Evolutionary conservation across 352 stramenopile species (phyloP).

Genomic region (Pelagophyceae sp.): DNA sequence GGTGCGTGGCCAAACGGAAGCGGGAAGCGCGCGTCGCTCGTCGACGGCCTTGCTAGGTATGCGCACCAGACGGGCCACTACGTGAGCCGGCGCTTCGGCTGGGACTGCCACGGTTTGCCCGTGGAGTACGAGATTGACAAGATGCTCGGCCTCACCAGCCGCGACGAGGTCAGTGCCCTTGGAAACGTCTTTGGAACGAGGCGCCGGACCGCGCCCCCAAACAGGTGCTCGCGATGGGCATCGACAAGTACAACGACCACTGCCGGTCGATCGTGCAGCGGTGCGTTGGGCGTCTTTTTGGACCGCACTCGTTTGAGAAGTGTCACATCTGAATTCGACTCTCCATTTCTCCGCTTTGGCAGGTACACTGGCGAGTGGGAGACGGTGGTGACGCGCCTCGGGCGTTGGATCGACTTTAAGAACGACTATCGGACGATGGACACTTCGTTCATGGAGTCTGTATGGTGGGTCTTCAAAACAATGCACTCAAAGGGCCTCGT

Average conservation of each 20-base stretch:
- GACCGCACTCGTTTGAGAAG: no score
- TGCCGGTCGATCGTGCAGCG: conserved; percentile 75
- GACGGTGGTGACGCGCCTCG: conserved; percentile 88
- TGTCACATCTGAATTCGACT: no score
- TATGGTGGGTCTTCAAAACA: conserved; percentile 98
- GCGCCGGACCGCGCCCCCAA: no score
- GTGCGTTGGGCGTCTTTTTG: conserved; percentile 70
- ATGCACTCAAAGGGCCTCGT: conserved; percentile 97
- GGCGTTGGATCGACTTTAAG: conserved; percentile 98
- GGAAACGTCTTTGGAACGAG: no score
- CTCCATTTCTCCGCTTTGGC: no score
- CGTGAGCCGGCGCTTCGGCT: conserved; percentile 92
- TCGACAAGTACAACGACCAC: conserved; percentile 95
- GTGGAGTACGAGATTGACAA: conserved; percentile 82
- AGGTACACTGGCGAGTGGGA: conserved; percentile 99
- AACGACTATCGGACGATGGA: conserved; percentile 99
- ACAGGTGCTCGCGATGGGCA: conserved; percentile 88
- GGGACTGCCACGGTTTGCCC: conserved; percentile 97
- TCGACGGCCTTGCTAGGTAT: no score
- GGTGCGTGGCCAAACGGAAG: no score
- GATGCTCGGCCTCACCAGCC: neutral
- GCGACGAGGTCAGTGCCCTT: conserved; percentile 7
- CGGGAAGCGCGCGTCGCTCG: no score
- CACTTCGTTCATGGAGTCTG: conserved; percentile 96
- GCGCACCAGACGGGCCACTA: conserved; percentile 94